Conservation (phyloP, 2,329 filamentous ascomycete species). For the Talaromyces marneffei region DNA sequence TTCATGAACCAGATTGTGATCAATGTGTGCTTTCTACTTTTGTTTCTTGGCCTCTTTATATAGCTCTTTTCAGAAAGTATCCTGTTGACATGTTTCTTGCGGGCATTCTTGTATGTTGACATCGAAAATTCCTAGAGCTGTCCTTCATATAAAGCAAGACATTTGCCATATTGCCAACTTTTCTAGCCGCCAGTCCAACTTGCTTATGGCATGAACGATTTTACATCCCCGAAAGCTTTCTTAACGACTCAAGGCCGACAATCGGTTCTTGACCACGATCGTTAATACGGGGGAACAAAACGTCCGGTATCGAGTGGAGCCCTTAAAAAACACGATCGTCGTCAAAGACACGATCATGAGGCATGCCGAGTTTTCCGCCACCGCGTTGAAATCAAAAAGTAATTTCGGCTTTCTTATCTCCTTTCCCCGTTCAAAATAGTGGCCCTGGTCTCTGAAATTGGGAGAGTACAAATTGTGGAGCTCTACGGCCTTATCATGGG, state of each 20-base stretch:
- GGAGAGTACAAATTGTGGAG: not conserved
- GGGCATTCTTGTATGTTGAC: not conserved
- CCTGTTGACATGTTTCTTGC: not conserved
- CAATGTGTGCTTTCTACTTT: not conserved
- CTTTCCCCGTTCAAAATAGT: not conserved
- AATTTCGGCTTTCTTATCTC: not conserved
- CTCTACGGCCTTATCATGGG: not conserved
- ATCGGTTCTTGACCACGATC: not conserved
- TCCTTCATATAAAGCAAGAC: not conserved
- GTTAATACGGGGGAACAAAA: too few relatives aligned
- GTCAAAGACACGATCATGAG: not conserved
- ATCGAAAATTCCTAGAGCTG: not conserved
- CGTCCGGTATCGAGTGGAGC: not conserved
- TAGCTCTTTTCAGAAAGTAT: not conserved
- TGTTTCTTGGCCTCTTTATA: not conserved
- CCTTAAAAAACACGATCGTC: too few relatives aligned
- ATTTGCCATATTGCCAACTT: not conserved
- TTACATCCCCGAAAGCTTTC: not conserved
- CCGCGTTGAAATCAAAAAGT: not conserved
- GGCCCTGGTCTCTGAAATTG: not conserved
- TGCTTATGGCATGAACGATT: not conserved
- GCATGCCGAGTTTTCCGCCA: not conserved
- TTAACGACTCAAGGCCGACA: not conserved
- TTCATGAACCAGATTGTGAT: not conserved
- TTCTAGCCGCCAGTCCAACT: not conserved